Conservation (phyloP, 2,329 filamentous ascomycete genomes). For the Sclerotinia spermophila region DNA sequence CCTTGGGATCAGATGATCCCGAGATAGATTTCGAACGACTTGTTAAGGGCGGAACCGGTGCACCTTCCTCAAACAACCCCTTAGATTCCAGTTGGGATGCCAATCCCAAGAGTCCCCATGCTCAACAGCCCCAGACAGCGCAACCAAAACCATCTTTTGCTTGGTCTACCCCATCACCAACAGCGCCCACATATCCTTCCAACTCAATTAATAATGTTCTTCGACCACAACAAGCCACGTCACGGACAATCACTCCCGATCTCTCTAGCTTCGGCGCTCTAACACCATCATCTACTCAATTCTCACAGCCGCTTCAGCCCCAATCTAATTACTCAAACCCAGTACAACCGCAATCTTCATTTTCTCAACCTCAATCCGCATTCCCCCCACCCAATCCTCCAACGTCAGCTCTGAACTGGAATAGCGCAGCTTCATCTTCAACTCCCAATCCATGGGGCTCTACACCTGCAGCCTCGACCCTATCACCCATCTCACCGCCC, state of each 20-base stretch:
- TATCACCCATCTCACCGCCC: conserved; percentile 1
- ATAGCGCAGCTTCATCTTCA: conserved; percentile 40
- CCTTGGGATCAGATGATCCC: conserved; percentile 60
- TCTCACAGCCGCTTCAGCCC: conserved; percentile 50
- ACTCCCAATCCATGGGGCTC: conserved; percentile 48
- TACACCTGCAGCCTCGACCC: conserved; percentile 34
- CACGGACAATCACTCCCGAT: conserved; percentile 58
- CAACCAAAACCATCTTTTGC: conserved; percentile 50
- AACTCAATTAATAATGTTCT: conserved; percentile 23
- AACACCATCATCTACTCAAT: conserved; percentile 58
- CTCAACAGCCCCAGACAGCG: conserved; percentile 39
- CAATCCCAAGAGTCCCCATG: conserved; percentile 36
- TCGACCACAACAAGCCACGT: conserved; percentile 38
- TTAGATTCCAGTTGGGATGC: conserved; percentile 53
- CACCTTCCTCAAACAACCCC: conserved; percentile 38
- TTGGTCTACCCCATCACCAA: conserved; percentile 58
- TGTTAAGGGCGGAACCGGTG: conserved; percentile 66
- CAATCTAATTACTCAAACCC: conserved; percentile 12
- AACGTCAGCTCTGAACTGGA: conserved; percentile 48
- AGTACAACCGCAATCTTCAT: conserved; percentile 13
- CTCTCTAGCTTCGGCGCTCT: conserved; percentile 53
- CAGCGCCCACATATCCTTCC: conserved; percentile 31
- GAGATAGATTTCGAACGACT: conserved; percentile 83
- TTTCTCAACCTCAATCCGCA: conserved; percentile 29
- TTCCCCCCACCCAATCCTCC: conserved; percentile 24